These are phyloP conservation scores for Eurotiales sp. DNA, from an alignment of 2,329 filamentous ascomycete genomes.

Conservation along the genomic window DNA sequence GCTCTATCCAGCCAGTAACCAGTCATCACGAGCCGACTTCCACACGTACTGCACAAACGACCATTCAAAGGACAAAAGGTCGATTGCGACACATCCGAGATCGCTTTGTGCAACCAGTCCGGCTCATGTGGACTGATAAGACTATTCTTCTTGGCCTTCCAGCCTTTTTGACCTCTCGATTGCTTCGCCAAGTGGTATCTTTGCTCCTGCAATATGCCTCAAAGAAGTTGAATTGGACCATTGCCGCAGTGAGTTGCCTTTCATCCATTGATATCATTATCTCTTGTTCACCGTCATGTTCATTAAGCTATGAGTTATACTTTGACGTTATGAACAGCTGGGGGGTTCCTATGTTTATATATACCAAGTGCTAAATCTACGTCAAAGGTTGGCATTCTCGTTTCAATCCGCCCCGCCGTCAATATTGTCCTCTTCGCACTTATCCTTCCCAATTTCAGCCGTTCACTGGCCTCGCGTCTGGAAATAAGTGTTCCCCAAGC, in stretches of 20 bases:
- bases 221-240: background rate
- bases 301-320: too few relatives aligned
- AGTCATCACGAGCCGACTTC: background rate
- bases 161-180: background rate
- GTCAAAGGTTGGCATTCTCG: background rate
- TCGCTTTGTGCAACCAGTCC: background rate
- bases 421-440: conserved; percentile 1
- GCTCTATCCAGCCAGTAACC: too few relatives aligned
- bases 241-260: background rate
- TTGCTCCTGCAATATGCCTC: conserved; percentile 1
- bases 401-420: background rate
- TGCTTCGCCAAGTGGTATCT: background rate
- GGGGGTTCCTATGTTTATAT: background rate
- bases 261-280: too few relatives aligned
- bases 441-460: conserved; percentile 2
- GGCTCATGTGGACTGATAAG: background rate
- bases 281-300: too few relatives aligned
- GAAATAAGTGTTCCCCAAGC: background rate
- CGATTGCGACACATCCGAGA: background rate
- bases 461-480: background rate
- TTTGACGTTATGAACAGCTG: too few relatives aligned
- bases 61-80: background rate
- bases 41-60: background rate
- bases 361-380: background rate
- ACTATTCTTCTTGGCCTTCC: background rate